These are phyloP conservation scores for Stropharia rugosoannulata DNA, from an alignment of 768 basidiomycete species.

Conservation along the genomic window DNA sequence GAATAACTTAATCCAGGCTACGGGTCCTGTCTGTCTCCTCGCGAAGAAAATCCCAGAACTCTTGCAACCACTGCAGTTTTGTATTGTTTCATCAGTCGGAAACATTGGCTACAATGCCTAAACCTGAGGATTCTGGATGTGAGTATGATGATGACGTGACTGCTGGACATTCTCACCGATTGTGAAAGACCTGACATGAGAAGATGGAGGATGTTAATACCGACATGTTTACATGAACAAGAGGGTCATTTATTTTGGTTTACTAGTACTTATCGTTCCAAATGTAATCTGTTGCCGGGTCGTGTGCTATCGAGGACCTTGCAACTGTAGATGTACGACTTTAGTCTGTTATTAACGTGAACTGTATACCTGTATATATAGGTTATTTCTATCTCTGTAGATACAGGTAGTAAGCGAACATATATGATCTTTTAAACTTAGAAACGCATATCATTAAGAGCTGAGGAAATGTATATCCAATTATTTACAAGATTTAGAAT, in stretches of 20 bases:
- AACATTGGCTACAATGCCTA: background rate
- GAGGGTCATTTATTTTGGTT: background rate
- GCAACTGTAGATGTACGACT: too few species aligned
- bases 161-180: constrained; percentile 1
- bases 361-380: too few species aligned
- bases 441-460: too few species aligned
- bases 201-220: background rate
- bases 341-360: too few species aligned
- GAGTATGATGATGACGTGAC: background rate
- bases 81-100: background rate
- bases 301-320: too few species aligned
- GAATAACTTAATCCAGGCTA: background rate
- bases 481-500: too few species aligned
- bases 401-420: too few species aligned
- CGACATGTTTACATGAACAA: background rate
- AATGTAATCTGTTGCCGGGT: background rate
- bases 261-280: background rate
- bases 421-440: too few species aligned
- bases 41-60: too few species aligned
- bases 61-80: too few species aligned
- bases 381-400: too few species aligned
- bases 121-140: background rate
- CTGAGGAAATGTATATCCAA: too few species aligned
- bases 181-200: background rate
- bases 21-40: background rate